A percentile compares a stretch with the other conserved stretches of the same genome.
Evolutionary conservation across 164 flowering plant genomes (phyloP).

Genomic region (Stephania yunnanensis): DNA sequence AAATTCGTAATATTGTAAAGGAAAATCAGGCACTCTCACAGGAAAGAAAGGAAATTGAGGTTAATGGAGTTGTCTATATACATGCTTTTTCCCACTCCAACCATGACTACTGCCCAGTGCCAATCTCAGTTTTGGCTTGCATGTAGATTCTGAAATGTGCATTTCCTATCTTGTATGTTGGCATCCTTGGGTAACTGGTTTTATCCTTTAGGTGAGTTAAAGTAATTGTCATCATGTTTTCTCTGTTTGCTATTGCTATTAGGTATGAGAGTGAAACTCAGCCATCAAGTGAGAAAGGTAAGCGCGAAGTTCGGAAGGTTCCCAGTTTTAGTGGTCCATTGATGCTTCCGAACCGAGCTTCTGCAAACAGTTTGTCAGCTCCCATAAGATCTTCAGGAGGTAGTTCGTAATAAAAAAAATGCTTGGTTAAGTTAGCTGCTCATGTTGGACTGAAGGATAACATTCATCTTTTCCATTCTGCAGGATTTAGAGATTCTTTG

Average conservation of each 20-base stretch:
- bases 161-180: background rate
- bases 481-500: slow-evolving; percentile 79
- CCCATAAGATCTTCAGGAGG: slow-evolving; percentile 96
- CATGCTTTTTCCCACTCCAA: background rate
- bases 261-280: slow-evolving; percentile 65
- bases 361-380: slow-evolving; percentile 96
- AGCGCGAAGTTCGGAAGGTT: slow-evolving; percentile 42
- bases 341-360: slow-evolving; percentile 93
- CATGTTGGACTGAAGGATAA: background rate
- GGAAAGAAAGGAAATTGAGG: background rate
- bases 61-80: background rate
- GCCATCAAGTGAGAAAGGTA: slow-evolving; percentile 39
- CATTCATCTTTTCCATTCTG: slow-evolving; percentile 3
- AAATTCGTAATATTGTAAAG: too few relatives aligned
- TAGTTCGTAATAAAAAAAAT: slow-evolving; percentile 15
- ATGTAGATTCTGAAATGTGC: background rate
- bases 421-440: background rate
- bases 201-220: background rate
- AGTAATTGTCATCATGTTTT: slow-evolving; percentile 6
- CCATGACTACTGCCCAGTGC: background rate
- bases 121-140: slow-evolving; percentile 1
- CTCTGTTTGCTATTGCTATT: slow-evolving; percentile 9
- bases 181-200: background rate
- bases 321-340: slow-evolving; percentile 94
- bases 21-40: background rate